These are phyloP conservation scores for Carex kokanica DNA, from an alignment of 176 grass and related monocot genomes.

Conservation along the genomic window DNA sequence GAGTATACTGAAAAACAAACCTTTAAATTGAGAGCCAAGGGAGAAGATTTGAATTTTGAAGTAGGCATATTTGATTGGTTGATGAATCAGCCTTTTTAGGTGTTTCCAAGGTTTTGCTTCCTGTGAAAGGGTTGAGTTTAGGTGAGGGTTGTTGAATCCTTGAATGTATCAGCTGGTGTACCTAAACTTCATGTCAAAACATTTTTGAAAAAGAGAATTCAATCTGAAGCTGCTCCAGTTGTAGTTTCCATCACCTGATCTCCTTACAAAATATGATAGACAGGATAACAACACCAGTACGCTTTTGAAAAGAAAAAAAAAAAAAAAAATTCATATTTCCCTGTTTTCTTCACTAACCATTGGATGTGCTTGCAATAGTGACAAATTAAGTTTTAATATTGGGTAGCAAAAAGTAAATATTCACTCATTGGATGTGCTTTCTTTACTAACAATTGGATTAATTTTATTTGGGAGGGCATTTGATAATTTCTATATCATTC, in stretches of 20 bases:
- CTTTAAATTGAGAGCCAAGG: constrained; percentile 4
- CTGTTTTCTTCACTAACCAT: too few relatives aligned
- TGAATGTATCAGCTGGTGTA: constrained; percentile 38
- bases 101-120: constrained; percentile 28
- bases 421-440: too few relatives aligned
- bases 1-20: neutral
- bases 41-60: constrained; percentile 6
- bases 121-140: constrained; percentile 47
- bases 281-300: neutral
- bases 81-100: neutral
- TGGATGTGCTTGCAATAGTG: too few relatives aligned
- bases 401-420: neutral
- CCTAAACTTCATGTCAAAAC: constrained; percentile 35
- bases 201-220: neutral
- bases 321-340: neutral
- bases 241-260: neutral
- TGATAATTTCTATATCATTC: neutral
- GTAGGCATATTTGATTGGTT: constrained; percentile 14
- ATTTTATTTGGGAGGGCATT: neutral
- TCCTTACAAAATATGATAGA: neutral
- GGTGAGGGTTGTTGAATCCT: constrained; percentile 40
- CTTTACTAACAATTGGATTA: too few relatives aligned
- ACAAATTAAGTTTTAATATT: neutral
- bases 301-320: too few relatives aligned
- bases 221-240: neutral